Evolutionary conservation across 2,329 filamentous ascomycete genomes (phyloP).

Genomic region (Hirsutella minnesotensis): DNA sequence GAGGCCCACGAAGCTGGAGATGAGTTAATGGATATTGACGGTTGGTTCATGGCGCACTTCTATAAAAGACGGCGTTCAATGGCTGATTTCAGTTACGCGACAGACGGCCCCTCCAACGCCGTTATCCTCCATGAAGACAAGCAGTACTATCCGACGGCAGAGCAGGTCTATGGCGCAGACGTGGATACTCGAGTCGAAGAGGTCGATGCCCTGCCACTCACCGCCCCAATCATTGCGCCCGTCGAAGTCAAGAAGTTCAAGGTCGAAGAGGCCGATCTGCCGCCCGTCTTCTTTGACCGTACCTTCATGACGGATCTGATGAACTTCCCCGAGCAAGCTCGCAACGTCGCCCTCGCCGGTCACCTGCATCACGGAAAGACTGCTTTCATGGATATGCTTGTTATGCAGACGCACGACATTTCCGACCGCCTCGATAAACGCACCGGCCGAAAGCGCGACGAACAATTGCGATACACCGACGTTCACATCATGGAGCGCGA

Average conservation of each 20-base stretch:
- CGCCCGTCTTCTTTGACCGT: slow-evolving; percentile 75
- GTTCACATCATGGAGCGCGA: slow-evolving; percentile 81
- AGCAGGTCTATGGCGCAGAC: slow-evolving; percentile 87
- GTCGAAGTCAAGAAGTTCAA: slow-evolving; percentile 94
- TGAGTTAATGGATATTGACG: slow-evolving; percentile 89
- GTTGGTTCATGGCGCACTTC: slow-evolving; percentile 26
- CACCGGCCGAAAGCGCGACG: slow-evolving; percentile 69
- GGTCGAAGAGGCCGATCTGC: slow-evolving; percentile 82
- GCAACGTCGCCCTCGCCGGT: slow-evolving; percentile 84
- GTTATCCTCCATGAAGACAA: slow-evolving; percentile 99
- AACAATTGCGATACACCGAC: slow-evolving; percentile 91
- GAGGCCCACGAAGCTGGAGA: slow-evolving; percentile 58
- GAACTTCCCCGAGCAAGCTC: slow-evolving; percentile 88
- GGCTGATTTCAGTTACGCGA: background rate
- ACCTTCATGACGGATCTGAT: slow-evolving; percentile 92
- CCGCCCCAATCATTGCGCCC: slow-evolving; percentile 86
- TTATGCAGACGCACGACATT: slow-evolving; percentile 88
- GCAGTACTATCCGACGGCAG: slow-evolving; percentile 97
- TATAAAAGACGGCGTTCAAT: background rate
- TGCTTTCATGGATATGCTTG: slow-evolving; percentile 95
- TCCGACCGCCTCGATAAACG: slow-evolving; percentile 66
- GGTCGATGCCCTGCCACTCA: slow-evolving; percentile 87
- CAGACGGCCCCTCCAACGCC: slow-evolving; percentile 81
- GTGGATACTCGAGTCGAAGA: slow-evolving; percentile 95
- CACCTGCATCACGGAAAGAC: slow-evolving; percentile 98